Percentiles rank a stretch among this genome's conserved stretches.
Evolutionary conservation across 495 filamentous ascomycete genomes (phyloP).

Genomic region (Entonaema liquescens): DNA sequence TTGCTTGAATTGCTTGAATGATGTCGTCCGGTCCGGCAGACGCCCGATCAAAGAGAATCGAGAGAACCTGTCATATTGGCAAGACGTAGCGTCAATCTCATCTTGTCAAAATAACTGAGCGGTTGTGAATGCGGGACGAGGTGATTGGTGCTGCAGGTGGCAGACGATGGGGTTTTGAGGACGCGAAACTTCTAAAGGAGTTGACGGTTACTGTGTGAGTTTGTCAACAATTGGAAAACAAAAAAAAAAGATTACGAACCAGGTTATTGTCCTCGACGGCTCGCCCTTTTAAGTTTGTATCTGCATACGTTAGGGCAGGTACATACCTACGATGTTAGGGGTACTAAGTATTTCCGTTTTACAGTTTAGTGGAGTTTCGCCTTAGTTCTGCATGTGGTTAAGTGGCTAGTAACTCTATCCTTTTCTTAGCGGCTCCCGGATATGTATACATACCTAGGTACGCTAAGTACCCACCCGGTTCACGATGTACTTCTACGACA

Average conservation of each 20-base stretch:
- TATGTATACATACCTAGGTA: too few relatives aligned
- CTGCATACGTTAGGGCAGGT: not conserved
- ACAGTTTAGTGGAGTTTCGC: not conserved
- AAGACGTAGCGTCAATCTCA: conserved; percentile 24
- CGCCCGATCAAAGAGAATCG: conserved; percentile 35
- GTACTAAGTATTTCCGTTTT: conserved; percentile 15
- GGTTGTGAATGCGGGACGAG: not conserved
- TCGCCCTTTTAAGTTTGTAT: conserved; percentile 19
- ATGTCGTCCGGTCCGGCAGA: conserved; percentile 23
- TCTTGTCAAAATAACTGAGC: conserved; percentile 16
- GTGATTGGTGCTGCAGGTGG: not conserved
- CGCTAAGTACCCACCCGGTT: not conserved
- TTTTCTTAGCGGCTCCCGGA: not conserved
- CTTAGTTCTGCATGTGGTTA: not conserved
- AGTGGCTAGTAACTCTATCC: not conserved
- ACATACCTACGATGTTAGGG: conserved; percentile 9
- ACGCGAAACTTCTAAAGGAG: not conserved
- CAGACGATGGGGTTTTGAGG: not conserved
- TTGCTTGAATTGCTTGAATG: not conserved
- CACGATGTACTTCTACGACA: not conserved
- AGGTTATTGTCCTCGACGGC: conserved; percentile 22
- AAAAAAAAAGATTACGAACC: conserved; percentile 4
- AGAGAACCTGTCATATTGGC: conserved; percentile 31
- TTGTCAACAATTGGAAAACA: not conserved
- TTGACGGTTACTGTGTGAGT: not conserved